Percentiles rank a stretch among this genome's conserved stretches.
These are phyloP conservation scores for Colletotrichum noveboracense DNA, from an alignment of 2,329 filamentous ascomycete genomes.

Conservation along the genomic window DNA sequence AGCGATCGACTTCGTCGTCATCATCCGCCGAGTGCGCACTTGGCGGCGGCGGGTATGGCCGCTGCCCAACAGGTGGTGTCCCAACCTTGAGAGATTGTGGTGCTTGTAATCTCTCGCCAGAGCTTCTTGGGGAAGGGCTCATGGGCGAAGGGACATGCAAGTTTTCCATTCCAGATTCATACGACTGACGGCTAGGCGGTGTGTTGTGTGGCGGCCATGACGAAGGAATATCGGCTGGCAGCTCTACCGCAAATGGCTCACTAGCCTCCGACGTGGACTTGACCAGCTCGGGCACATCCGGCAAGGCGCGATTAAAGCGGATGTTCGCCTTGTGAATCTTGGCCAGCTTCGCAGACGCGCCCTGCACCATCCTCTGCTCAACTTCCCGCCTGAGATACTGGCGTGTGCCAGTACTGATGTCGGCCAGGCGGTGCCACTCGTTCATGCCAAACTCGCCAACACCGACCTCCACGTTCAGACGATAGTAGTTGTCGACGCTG, in stretches of 20 bases:
- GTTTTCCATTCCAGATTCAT: conserved; percentile 60
- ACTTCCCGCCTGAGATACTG: conserved; percentile 78
- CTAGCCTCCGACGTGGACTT: conserved; percentile 47
- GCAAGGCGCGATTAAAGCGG: conserved; percentile 60
- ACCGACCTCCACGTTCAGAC: conserved; percentile 95
- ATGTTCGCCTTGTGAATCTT: conserved; percentile 81
- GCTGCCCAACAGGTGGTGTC: conserved; percentile 28
- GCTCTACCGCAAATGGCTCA: conserved; percentile 59
- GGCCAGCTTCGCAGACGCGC: conserved; percentile 80
- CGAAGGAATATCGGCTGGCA: conserved; percentile 60
- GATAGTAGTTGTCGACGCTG: conserved; percentile 89
- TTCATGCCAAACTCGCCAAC: conserved; percentile 99
- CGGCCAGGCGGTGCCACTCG: conserved; percentile 91
- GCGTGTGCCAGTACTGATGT: conserved; percentile 91
- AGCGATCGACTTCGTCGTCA: conserved; percentile 55
- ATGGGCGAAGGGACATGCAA: conserved; percentile 43
- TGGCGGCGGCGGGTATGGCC: conserved; percentile 32
- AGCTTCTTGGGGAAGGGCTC: conserved; percentile 53
- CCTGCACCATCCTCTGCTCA: conserved; percentile 78
- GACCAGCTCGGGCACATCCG: conserved; percentile 47
- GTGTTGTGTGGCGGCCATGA: conserved; percentile 38
- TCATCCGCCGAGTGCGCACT: conserved; percentile 28
- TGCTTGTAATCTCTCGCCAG: conserved; percentile 49
- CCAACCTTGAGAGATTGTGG: conserved; percentile 32
- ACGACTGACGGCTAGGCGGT: conserved; percentile 55